Base-by-base conservation (phyloP, 805 yeast species). In the Nakazawaea holstii region DNA sequence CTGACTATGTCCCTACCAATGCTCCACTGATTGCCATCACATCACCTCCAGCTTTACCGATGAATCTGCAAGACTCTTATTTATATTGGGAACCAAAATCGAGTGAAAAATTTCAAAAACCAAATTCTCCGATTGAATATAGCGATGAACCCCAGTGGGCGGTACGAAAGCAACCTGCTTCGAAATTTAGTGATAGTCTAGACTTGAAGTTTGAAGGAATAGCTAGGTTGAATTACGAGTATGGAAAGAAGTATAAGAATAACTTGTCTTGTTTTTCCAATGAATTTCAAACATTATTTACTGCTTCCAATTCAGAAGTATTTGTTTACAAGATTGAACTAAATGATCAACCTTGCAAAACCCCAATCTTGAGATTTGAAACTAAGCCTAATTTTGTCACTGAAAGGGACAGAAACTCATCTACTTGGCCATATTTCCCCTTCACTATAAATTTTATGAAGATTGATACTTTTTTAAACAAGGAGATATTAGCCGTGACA, bases 381-480 rank as follows among this genome's bases (percentile, higher is more conserved):
- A 67, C 75, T 0, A 57, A 64, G 28, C 81, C 82, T 0, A 43
- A 55, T 7, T 52, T 56, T 27, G 73, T 79, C 1, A 60, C 73
- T 1, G 62, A 65, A 1, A 53, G 62, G 1, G 80, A 77, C 53
- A 50, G 74, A 31, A 55, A 60, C 7, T 61, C 67, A 8, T 70
- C 80, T 6, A 76, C 81, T 1, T 74, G 77, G 76, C 77, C 80
- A 0, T 65, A 66, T 43, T 69, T 65, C 42, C 84, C 85, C 1
- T 84, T 79, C 57, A 69, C 80, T 0, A 69, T 82, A 20, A 84
- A 84, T 53, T 74, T 59, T 53, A 43, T 83, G 38, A 76, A 70
- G 45, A 52, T 67, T 7, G 63, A 61, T 0, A 53, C 46, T 20
- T 68, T 79, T 49, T 51, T 61, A 20, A 68, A 62, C 1, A 55